phyloP scores from a whole-genome alignment of 352 stramenopile species.

The Phytophthora tubulina region DNA sequence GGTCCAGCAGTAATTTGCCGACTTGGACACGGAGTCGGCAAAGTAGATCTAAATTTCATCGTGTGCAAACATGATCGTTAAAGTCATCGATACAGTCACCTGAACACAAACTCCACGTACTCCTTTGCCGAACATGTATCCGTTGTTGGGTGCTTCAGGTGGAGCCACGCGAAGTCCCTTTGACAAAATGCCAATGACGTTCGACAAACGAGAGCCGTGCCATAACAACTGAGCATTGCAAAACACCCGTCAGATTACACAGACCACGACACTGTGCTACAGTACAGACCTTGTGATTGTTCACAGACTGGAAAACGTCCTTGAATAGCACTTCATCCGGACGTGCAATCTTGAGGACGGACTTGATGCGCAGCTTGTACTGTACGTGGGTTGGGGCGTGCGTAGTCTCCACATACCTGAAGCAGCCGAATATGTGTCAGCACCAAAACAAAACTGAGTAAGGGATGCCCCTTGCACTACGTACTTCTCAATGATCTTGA shows the following conservation, averaged over 20 bases:
- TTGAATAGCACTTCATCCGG: slow-evolving; percentile 58
- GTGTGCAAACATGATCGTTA: too few species aligned
- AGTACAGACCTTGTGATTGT: slow-evolving; percentile 63
- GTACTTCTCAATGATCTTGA: slow-evolving; percentile 61
- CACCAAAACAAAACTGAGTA: background rate
- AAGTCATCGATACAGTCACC: background rate
- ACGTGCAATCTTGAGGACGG: slow-evolving; percentile 60
- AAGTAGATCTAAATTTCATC: slow-evolving; percentile 76
- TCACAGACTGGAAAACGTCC: slow-evolving; percentile 53
- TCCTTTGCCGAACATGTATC: slow-evolving; percentile 90
- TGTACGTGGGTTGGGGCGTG: slow-evolving; percentile 71
- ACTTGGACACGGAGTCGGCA: slow-evolving; percentile 86
- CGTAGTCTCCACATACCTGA: slow-evolving; percentile 70
- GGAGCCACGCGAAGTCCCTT: slow-evolving; percentile 86
- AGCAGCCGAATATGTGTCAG: slow-evolving; percentile 1
- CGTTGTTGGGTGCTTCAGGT: slow-evolving; percentile 77
- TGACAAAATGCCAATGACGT: slow-evolving; percentile 83
- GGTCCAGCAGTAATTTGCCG: slow-evolving; percentile 85
- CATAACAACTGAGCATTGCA: slow-evolving; percentile 66
- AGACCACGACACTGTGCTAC: background rate
- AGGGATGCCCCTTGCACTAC: background rate
- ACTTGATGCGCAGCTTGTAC: slow-evolving; percentile 72
- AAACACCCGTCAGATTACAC: slow-evolving; percentile 16
- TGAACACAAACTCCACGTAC: slow-evolving; percentile 42
- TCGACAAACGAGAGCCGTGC: slow-evolving; percentile 85